Percentiles rank a stretch among this genome's conserved stretches.
Conservation (phyloP, 2,329 filamentous ascomycete genomes). For the Metarhizium anisopliae region DNA sequence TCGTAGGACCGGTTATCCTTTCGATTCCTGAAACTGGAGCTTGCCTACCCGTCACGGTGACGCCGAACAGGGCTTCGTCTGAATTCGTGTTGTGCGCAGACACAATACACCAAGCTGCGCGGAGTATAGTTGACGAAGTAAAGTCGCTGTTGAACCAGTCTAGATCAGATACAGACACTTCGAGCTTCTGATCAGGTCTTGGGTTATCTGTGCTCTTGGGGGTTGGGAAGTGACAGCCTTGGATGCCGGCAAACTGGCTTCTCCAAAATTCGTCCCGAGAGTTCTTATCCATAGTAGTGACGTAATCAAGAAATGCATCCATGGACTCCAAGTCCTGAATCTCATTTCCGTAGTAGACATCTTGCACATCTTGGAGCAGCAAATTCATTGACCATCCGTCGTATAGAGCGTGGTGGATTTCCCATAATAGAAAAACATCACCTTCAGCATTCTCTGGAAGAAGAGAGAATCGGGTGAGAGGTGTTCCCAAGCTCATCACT, state of each 20-base stretch:
- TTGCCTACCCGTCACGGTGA: constrained; percentile 16
- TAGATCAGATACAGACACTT: background rate
- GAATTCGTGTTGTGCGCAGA: constrained; percentile 25
- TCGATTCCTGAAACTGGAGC: constrained; percentile 15
- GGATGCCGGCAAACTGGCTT: constrained; percentile 22
- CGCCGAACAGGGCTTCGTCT: constrained; percentile 20
- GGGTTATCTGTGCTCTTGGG: constrained; percentile 1
- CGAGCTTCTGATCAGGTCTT: constrained; percentile 2
- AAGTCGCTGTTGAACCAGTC: constrained; percentile 10
- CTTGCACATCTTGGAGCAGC: constrained; percentile 8
- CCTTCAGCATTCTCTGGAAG: background rate
- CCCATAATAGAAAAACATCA: constrained; percentile 6
- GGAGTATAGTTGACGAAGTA: constrained; percentile 13
- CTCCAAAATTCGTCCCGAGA: constrained; percentile 29
- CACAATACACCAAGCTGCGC: constrained; percentile 23
- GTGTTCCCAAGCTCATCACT: constrained; percentile 9
- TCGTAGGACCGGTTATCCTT: constrained; percentile 16
- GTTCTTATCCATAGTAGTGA: constrained; percentile 20
- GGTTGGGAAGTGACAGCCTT: constrained; percentile 5
- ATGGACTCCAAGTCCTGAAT: constrained; percentile 11
- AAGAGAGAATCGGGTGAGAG: constrained; percentile 6
- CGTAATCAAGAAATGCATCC: constrained; percentile 32
- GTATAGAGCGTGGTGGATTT: constrained; percentile 33
- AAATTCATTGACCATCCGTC: constrained; percentile 43
- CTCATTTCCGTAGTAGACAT: constrained; percentile 7